These are phyloP conservation scores for Apiospora phragmitis DNA, from an alignment of 2,329 filamentous ascomycete species.

Conservation along the genomic window DNA sequence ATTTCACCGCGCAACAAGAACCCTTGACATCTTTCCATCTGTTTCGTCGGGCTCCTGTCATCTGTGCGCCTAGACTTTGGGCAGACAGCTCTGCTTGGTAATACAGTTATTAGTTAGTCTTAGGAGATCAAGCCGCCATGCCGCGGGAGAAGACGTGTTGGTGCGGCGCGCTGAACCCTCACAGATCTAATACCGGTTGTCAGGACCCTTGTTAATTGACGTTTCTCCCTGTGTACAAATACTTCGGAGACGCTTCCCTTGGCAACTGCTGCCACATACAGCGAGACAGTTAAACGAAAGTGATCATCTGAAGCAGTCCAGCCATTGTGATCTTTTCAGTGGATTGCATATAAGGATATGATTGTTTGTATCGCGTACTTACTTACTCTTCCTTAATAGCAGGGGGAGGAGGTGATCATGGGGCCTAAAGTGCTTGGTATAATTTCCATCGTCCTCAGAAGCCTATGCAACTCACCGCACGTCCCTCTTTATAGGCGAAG, in stretches of 20 bases:
- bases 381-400: neutral
- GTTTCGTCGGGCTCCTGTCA: neutral
- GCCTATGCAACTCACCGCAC: neutral
- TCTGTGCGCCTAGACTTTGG: neutral
- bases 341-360: neutral
- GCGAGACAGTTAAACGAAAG: neutral
- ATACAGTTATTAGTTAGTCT: no score
- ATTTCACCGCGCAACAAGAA: neutral
- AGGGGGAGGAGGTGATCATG: neutral
- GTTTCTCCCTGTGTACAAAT: neutral
- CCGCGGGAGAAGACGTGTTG: conserved; percentile 1
- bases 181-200: neutral
- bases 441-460: neutral
- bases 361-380: neutral
- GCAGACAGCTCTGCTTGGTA: neutral
- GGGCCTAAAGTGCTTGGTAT: neutral
- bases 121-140: neutral
- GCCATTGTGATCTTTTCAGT: neutral
- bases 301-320: neutral
- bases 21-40: neutral
- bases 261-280: neutral
- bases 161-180: neutral
- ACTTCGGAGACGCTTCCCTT: neutral
- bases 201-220: conserved; percentile 6
- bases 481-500: neutral